Conservation (phyloP, 1,284 basidiomycete genomes). For the Butyriboletus appendiculatus region DNA sequence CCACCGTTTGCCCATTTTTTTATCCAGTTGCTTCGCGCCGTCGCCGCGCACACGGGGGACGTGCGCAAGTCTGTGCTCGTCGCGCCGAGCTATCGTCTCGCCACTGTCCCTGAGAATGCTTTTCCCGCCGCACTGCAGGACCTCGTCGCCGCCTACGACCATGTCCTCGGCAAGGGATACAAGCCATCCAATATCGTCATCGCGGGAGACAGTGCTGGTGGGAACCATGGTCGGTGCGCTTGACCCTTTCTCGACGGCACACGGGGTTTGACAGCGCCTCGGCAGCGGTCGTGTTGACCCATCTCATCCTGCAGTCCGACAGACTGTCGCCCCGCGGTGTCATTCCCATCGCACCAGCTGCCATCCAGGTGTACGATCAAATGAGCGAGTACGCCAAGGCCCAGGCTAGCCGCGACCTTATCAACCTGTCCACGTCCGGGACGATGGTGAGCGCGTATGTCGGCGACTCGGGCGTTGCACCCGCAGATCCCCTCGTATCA, state of each 20-base stretch:
- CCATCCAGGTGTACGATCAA: neutral
- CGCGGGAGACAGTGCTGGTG: conserved; percentile 31
- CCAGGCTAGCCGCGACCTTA: conserved; percentile 6
- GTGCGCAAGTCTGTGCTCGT: conserved; percentile 10
- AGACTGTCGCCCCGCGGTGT: conserved; percentile 9
- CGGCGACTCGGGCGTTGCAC: conserved; percentile 7
- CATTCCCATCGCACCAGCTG: conserved; percentile 14
- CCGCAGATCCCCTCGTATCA: conserved; percentile 22
- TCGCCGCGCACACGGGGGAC: conserved; percentile 3
- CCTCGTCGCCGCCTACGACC: conserved; percentile 21
- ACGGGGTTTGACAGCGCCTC: neutral
- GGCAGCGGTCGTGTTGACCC: conserved; percentile 26
- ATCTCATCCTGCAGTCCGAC: conserved; percentile 18
- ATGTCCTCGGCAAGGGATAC: conserved; percentile 27
- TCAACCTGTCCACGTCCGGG: neutral
- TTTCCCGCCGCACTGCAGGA: conserved; percentile 32
- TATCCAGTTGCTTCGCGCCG: conserved; percentile 13
- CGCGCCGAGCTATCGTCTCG: conserved; percentile 29
- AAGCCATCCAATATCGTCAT: conserved; percentile 18
- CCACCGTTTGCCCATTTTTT: conserved; percentile 7
- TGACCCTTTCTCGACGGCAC: too few relatives aligned
- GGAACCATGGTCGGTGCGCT: conserved; percentile 20
- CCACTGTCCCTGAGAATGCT: conserved; percentile 22
- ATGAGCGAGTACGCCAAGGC: conserved; percentile 4
- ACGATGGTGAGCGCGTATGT: conserved; percentile 7